A percentile compares a stretch with the other conserved stretches of the same genome.
Evolutionary conservation across 331 rosid species (phyloP).

Genomic region (Rhamnella rubrinervis): DNA sequence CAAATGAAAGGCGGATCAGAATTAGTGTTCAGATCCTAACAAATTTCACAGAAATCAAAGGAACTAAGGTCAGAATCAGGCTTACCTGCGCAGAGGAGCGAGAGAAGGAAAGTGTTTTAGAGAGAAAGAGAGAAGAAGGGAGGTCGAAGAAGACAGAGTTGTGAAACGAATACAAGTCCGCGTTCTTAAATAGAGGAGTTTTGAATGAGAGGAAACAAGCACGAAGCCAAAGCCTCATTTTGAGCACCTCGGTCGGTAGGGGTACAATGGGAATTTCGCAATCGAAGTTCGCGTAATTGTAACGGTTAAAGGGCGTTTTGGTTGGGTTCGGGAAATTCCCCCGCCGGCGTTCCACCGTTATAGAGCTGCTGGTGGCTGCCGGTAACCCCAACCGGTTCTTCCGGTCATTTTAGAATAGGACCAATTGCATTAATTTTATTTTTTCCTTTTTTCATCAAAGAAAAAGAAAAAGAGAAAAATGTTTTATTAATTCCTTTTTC

Average conservation of each 20-base stretch:
- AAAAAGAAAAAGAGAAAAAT: too few relatives aligned
- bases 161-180: not conserved
- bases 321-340: too few relatives aligned
- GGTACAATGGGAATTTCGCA: constrained; percentile 10
- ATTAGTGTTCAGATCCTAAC: constrained; percentile 12
- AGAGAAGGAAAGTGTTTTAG: not conserved
- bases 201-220: not conserved
- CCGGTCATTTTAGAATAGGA: too few relatives aligned
- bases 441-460: too few relatives aligned
- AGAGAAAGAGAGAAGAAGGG: not conserved
- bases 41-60: not conserved
- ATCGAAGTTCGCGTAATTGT: not conserved
- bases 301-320: not conserved
- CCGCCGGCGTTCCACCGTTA: too few relatives aligned
- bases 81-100: not conserved
- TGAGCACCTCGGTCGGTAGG: constrained; percentile 1
- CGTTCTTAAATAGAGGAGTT: not conserved
- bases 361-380: too few relatives aligned
- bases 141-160: not conserved
- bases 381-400: too few relatives aligned
- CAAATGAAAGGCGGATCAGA: not conserved
- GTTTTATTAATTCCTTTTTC: too few relatives aligned
- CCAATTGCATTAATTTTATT: too few relatives aligned
- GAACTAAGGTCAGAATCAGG: not conserved
- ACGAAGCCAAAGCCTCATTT: not conserved